These are phyloP conservation scores for Benincasa hispida DNA, from an alignment of 306 rosid species.

Conservation along the genomic window DNA sequence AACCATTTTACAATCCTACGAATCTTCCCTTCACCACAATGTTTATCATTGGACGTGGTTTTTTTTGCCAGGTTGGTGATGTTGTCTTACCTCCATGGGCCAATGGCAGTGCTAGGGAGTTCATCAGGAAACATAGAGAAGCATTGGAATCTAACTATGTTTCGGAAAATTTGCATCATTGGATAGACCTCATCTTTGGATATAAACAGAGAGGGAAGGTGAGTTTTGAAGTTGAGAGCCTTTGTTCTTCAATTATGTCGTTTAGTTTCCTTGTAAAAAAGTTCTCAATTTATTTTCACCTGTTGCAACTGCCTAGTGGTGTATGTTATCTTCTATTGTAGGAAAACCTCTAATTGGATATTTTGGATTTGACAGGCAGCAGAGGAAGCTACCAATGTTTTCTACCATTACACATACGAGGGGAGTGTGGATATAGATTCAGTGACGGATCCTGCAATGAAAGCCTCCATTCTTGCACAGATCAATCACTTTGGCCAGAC, in stretches of 20 bases:
- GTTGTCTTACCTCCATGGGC: conserved; percentile 95
- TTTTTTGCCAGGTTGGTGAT: conserved; percentile 65
- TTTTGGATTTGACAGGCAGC: conserved; percentile 58
- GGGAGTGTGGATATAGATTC: conserved; percentile 99
- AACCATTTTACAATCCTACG: neutral
- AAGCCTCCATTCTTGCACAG: conserved; percentile 98
- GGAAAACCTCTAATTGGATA: conserved; percentile 12
- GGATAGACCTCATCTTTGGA: conserved; percentile 99
- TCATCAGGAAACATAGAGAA: conserved; percentile 94
- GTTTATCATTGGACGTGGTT: conserved; percentile 3
- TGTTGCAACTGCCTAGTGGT: neutral
- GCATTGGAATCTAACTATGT: conserved; percentile 91
- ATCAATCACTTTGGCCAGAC: conserved; percentile 99
- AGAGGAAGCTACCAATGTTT: conserved; percentile 93
- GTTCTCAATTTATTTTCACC: neutral
- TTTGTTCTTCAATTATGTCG: neutral
- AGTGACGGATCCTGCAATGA: conserved; percentile 94
- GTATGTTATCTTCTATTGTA: neutral
- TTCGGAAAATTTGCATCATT: conserved; percentile 91
- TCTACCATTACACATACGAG: conserved; percentile 93
- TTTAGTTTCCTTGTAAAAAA: neutral
- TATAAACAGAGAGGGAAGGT: conserved; percentile 99
- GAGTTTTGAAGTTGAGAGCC: conserved; percentile 19
- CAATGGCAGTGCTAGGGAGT: conserved; percentile 84
- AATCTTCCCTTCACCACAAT: neutral